phyloP scores from a whole-genome alignment of 192 early-diverging fungal species.

The Dissophora ornata region DNA sequence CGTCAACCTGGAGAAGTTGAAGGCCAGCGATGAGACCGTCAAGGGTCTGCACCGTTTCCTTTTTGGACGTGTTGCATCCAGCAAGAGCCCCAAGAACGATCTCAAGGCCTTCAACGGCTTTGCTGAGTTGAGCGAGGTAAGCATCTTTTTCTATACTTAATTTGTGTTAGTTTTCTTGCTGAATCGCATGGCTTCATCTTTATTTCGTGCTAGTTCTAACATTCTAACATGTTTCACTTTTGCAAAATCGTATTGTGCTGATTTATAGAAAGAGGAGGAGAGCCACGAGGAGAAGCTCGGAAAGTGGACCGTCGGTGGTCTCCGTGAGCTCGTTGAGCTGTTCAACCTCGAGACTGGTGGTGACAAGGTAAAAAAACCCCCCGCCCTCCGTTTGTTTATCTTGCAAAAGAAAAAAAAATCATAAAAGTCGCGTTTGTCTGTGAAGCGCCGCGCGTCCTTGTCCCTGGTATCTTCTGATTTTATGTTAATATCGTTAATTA shows the following conservation, averaged over 20 bases:
- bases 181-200: background rate
- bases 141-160: background rate
- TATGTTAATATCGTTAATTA: too few relatives aligned
- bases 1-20: conserved; percentile 50
- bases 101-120: conserved; percentile 44
- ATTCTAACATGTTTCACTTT: background rate
- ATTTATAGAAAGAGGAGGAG: conserved; percentile 47
- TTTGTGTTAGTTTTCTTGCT: background rate
- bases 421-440: too few relatives aligned
- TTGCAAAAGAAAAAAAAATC: background rate
- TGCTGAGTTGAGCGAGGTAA: conserved; percentile 38
- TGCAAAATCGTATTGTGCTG: too few relatives aligned
- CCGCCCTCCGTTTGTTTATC: too few relatives aligned
- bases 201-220: too few relatives aligned
- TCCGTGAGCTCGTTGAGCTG: conserved; percentile 48
- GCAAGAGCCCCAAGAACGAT: conserved; percentile 47
- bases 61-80: conserved; percentile 27
- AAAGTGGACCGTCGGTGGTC: conserved; percentile 50
- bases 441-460: background rate
- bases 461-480: too few relatives aligned
- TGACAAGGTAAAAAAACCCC: conserved; percentile 48
- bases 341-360: conserved; percentile 49
- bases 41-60: conserved; percentile 41
- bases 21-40: conserved; percentile 42
- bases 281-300: conserved; percentile 44